Percentiles rank a stretch among this genome's conserved stretches.
phyloP scores from a whole-genome alignment of 176 grass and related monocot species.

The Sorghum bicolor region DNA sequence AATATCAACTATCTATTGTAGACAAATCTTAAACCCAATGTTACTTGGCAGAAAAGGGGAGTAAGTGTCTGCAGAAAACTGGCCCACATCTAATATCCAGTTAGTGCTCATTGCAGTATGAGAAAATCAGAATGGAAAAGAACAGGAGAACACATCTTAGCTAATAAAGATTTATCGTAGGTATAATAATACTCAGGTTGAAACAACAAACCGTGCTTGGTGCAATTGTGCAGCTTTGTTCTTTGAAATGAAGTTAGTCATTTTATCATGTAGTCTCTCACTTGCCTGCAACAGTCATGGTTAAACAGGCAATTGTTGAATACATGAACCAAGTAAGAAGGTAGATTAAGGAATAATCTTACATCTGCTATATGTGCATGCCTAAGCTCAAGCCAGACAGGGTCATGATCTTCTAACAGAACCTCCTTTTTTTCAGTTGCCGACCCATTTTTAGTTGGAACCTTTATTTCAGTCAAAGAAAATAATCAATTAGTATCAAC shows the following conservation, averaged over 20 bases:
- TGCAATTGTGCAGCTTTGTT: slow-evolving; percentile 96
- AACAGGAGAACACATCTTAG: not conserved
- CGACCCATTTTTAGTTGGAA: slow-evolving; percentile 75
- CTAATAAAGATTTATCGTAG: not conserved
- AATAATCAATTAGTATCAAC: slow-evolving; percentile 13
- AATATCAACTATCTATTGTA: not conserved
- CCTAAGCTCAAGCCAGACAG: slow-evolving; percentile 93
- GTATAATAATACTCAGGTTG: not conserved
- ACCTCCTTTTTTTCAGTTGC: slow-evolving; percentile 81
- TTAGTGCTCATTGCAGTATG: not conserved
- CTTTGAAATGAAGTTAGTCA: slow-evolving; percentile 91
- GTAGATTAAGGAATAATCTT: slow-evolving; percentile 36
- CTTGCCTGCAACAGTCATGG: slow-evolving; percentile 62
- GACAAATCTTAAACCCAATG: not conserved
- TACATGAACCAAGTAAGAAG: not conserved
- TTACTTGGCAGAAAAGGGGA: not conserved
- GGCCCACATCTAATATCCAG: not conserved
- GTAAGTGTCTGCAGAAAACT: not conserved
- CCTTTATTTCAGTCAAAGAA: slow-evolving; percentile 49
- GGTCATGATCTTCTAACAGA: slow-evolving; percentile 91
- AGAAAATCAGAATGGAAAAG: not conserved
- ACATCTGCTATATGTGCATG: slow-evolving; percentile 94
- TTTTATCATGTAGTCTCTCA: slow-evolving; percentile 94
- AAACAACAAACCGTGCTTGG: slow-evolving; percentile 52
- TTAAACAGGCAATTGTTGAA: slow-evolving; percentile 18